These are phyloP conservation scores for Pouteria glomerata DNA, from an alignment of 148 eudicot species.

Conservation along the genomic window DNA sequence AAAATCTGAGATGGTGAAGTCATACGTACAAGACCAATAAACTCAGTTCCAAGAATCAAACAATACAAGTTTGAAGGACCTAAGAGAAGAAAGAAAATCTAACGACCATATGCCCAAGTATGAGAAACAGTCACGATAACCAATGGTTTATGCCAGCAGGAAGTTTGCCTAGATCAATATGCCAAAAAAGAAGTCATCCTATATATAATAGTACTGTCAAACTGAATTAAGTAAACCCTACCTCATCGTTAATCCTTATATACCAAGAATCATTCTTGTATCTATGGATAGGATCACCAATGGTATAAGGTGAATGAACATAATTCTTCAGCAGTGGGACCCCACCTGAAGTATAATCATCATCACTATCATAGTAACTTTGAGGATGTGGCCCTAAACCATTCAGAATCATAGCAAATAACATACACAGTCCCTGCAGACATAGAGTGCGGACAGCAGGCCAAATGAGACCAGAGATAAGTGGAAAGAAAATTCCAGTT, in stretches of 20 bases:
- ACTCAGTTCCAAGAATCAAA: background rate
- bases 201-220: background rate
- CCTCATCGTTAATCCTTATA: conserved; percentile 29
- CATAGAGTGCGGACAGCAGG: background rate
- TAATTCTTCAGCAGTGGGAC: conserved; percentile 70
- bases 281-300: conserved; percentile 38
- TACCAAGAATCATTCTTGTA: conserved; percentile 39
- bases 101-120: background rate
- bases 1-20: background rate
- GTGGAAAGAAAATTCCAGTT: background rate
- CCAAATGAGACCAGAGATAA: conserved; percentile 21
- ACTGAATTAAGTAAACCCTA: conserved; percentile 2
- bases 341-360: conserved; percentile 57
- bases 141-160: background rate
- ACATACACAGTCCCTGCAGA: conserved; percentile 41
- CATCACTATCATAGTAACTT: conserved; percentile 71
- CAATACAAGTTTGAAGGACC: background rate
- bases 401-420: conserved; percentile 69
- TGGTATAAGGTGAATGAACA: conserved; percentile 42
- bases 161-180: background rate
- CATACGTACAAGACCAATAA: background rate
- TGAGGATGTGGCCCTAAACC: conserved; percentile 65
- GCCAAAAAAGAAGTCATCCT: background rate
- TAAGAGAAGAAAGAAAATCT: background rate
- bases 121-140: background rate